Percentiles rank a stretch among this genome's conserved stretches.
Conservation (phyloP, 257 asterid species). For the Solanum acaule region DNA sequence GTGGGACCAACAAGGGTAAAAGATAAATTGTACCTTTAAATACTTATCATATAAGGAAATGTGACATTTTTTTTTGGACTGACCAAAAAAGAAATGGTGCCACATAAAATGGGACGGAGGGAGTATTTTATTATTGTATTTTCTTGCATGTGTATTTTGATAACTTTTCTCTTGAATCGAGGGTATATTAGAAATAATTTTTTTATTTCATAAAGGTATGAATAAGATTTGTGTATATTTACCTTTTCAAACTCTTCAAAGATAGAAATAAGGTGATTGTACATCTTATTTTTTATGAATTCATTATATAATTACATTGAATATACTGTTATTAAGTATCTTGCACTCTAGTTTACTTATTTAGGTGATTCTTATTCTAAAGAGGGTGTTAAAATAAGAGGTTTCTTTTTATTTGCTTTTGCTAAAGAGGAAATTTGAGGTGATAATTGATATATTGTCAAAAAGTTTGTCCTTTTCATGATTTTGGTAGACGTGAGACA, state of each 20-base stretch:
- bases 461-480: background rate
- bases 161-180: background rate
- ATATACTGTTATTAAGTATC: background rate
- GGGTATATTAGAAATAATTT: fast-evolving
- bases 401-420: background rate
- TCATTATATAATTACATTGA: background rate
- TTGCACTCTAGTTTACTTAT: background rate
- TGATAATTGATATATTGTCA: background rate
- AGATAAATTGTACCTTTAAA: too few species aligned
- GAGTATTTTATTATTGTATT: background rate
- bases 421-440: background rate
- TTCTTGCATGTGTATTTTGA: background rate
- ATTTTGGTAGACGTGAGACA: background rate
- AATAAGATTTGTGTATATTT: background rate
- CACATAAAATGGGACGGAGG: too few species aligned
- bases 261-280: fast-evolving
- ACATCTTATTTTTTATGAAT: background rate
- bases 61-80: too few species aligned
- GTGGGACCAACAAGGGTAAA: too few species aligned
- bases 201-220: background rate
- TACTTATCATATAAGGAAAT: too few species aligned
- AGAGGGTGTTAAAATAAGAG: background rate
- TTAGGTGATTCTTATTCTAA: background rate
- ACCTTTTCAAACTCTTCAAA: background rate
- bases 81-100: too few species aligned